Evolutionary conservation across 306 rosid species (phyloP), one percentile per base, ranked within the genome.

Genomic region (Malus fusca): DNA sequence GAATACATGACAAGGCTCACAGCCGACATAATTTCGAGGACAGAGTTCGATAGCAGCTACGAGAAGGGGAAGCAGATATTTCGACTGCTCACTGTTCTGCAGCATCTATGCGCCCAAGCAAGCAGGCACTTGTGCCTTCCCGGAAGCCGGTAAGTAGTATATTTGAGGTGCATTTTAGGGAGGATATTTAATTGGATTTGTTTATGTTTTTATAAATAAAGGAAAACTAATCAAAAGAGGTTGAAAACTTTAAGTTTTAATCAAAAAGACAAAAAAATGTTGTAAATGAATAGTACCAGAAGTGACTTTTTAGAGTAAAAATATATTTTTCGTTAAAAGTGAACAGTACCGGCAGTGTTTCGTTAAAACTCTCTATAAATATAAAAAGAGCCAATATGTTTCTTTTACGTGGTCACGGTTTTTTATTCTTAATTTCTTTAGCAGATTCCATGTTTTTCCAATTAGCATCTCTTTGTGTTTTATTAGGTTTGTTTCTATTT

Each of bases 21-120:
- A 4, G 97, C 99, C 15, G 98, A 92, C 78, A 92, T 96, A 40
- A 92, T 96, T 53, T 87, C 98, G 4, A 77, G 93, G 63, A 92
- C 98, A 0, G 99, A 89, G 80, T 96, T 96, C 70, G 96, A 91
- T 19, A 77, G 85, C 6, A 87, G 84, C 73, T 90, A 84, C 26
- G 90, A 89, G 28, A 96, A 90, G 51, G 99, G 99, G 1, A 92
- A 88, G 66, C 85, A 96, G 59, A 92, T 96, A 70, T 92, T 92
- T 82, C 89, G 85, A 44, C 90, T 90, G 5, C 90, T 92, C 14
- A 89, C 88, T 11, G 23, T 69, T 25, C 77, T 96, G 9, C 99
- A 96, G 79, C 68, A 25, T 68, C 91, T 80, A 6, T 90, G 97
- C 42, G 97, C 99, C 33, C 92, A 96, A 87, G 96, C 99, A 15